These are phyloP conservation scores for Cyberlindnera meyerae DNA, from an alignment of 805 yeast genomes.

Conservation along the genomic window DNA sequence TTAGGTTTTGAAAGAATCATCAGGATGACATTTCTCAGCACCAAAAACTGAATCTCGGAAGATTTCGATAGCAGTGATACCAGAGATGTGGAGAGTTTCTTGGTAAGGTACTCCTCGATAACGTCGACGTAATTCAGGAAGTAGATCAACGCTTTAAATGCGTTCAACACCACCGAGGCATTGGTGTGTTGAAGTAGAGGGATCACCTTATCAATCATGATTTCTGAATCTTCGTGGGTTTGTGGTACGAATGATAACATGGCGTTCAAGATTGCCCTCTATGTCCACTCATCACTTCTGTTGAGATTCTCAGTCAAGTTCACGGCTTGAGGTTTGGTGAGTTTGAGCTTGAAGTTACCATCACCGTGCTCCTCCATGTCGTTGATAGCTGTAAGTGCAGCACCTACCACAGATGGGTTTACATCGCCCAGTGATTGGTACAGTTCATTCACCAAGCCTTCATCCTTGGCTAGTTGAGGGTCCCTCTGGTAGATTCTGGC, in stretches of 20 bases:
- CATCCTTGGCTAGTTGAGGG: conserved; percentile 38
- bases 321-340: conserved; percentile 45
- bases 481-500: conserved; percentile 61
- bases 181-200: conserved; percentile 79
- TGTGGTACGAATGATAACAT: conserved; percentile 70
- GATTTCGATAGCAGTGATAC: conserved; percentile 68
- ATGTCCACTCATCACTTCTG: conserved; percentile 56
- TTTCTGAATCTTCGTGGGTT: conserved; percentile 56
- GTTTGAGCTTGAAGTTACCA: conserved; percentile 41
- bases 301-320: conserved; percentile 33
- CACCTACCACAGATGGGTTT: conserved; percentile 58
- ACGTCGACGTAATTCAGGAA: conserved; percentile 63
- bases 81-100: conserved; percentile 62
- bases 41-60: conserved; percentile 78
- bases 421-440: conserved; percentile 52
- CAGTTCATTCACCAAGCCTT: conserved; percentile 42
- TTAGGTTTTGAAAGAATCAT: conserved; percentile 62
- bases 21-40: conserved; percentile 73
- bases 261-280: conserved; percentile 58
- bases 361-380: conserved; percentile 57
- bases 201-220: conserved; percentile 55
- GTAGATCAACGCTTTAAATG: conserved; percentile 69
- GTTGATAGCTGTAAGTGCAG: conserved; percentile 63
- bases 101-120: conserved; percentile 52
- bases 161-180: conserved; percentile 73